Evolutionary conservation across 129 eudicot genomes (phyloP).

Genomic region (Flaveria robusta): DNA sequence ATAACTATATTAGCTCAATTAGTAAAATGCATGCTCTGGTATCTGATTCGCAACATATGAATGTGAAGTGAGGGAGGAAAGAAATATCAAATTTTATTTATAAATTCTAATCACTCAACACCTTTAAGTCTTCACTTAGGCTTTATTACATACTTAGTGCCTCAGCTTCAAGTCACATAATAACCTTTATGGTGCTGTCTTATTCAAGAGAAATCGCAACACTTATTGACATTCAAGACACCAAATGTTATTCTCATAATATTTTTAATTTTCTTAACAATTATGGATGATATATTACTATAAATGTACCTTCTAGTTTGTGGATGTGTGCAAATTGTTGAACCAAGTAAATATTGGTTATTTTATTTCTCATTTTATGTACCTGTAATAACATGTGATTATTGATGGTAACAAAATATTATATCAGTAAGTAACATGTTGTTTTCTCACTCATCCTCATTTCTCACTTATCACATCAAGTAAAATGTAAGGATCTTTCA

Average conservation of each 20-base stretch:
- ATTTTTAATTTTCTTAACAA: neutral
- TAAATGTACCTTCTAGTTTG: neutral
- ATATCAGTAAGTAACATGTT: slow-evolving; percentile 1
- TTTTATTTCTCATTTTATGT: neutral
- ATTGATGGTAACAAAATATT: neutral
- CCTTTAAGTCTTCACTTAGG: neutral
- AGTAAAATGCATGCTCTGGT: neutral
- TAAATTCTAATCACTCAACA: neutral
- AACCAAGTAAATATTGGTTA: neutral
- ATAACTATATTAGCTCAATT: neutral
- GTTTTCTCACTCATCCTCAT: neutral
- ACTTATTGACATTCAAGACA: neutral
- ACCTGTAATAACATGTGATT: neutral
- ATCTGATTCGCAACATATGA: neutral
- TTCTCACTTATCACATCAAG: neutral
- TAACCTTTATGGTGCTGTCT: neutral
- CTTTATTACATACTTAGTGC: neutral
- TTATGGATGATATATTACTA: neutral
- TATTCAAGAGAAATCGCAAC: neutral
- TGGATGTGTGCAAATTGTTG: neutral
- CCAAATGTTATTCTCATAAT: neutral
- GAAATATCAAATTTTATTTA: neutral
- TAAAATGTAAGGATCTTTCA: neutral
- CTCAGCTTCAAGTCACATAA: neutral
- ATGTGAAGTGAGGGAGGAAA: neutral